Evolutionary conservation across 371 early-diverging fungal species (phyloP).

Genomic region (Circinella umbellata): DNA sequence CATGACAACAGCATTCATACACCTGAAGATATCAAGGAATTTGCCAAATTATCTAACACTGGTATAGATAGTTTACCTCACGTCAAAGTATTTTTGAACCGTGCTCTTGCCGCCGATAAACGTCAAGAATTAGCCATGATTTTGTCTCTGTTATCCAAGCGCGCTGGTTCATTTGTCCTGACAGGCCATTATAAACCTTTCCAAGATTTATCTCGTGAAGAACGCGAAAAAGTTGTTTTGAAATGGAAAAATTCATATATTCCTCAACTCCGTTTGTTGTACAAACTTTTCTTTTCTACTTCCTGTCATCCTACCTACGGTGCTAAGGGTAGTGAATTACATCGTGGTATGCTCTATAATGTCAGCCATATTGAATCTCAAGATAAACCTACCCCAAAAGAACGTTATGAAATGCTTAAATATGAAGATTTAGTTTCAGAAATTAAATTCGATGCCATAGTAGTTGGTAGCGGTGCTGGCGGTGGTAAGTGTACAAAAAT

Average conservation of each 20-base stretch:
- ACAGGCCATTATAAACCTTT: conserved; percentile 59
- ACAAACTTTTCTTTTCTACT: conserved; percentile 36
- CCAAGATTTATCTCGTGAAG: conserved; percentile 45
- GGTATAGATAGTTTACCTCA: conserved; percentile 19
- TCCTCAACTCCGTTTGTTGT: conserved; percentile 48
- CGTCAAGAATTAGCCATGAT: conserved; percentile 32
- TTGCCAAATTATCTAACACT: conserved; percentile 10
- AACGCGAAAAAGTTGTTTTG: conserved; percentile 52
- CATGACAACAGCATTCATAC: conserved; percentile 11
- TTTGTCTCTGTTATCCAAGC: conserved; percentile 37
- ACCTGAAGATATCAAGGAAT: conserved; percentile 6
- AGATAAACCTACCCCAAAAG: conserved; percentile 23
- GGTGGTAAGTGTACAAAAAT: conserved; percentile 49
- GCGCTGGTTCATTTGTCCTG: conserved; percentile 60
- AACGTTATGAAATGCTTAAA: conserved; percentile 27
- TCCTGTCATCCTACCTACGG: conserved; percentile 32
- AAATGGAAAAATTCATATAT: conserved; percentile 56
- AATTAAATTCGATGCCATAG: conserved; percentile 64
- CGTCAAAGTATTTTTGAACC: conserved; percentile 28
- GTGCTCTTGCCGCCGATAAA: conserved; percentile 42
- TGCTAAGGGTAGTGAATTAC: conserved; percentile 13
- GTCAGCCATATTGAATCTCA: conserved; percentile 10
- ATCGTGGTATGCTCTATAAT: conserved; percentile 50
- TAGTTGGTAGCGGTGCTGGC: conserved; percentile 81
- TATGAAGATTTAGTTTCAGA: conserved; percentile 27